Base-by-base conservation (phyloP, 2,329 filamentous ascomycete genomes). In the Fusarium globosum region DNA sequence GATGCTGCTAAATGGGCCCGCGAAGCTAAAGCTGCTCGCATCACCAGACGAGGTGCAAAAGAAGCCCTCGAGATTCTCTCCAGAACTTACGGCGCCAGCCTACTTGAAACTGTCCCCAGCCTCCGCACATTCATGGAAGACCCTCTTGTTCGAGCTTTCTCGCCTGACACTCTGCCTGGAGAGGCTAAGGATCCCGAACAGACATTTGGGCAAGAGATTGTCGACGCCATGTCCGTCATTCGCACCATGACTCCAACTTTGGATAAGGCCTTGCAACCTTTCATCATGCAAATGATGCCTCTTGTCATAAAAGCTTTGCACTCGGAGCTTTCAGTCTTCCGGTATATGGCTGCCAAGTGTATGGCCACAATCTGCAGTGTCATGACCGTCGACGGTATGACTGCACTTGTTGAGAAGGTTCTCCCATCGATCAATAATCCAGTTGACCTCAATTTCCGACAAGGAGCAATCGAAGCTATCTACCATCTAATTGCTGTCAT, bases 401-500 rank as follows among this genome's bases (percentile, higher is more conserved):
- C 96, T 0, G 95, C 96, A 80, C 86, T 99, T 28, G 96, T 99
- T 2, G 94, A 98, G 81, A 93, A 94, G 79, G 94, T 99, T 15
- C 83, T 99, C 49, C 96, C 96, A 11, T 94, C 94, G 4, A 97
- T 98, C 82, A 96, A 88, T 84, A 98, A 98, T 77, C 93, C 94
- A 2, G 84, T 97, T 68, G 96, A 99, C 78, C 88, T 98, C 36
- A 92, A 94, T 79, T 93, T 92, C 83, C 92, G 96, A 43, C 96
- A 99, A 84, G 96, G 96, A 71, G 95, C 94, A 11, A 96, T 97
- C 65, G 96, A 99, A 83, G 94, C 91, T 76, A 93, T 99, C 68
- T 99, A 99, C 80, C 96, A 99, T 82, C 86, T 99, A 67, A 99
- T 99, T 73, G 94, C 97, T 68, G 95, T 98, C 58, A 99, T 99